Evolutionary conservation across 345 rosid species (phyloP).

Genomic region (Citrus mangshanensis): DNA sequence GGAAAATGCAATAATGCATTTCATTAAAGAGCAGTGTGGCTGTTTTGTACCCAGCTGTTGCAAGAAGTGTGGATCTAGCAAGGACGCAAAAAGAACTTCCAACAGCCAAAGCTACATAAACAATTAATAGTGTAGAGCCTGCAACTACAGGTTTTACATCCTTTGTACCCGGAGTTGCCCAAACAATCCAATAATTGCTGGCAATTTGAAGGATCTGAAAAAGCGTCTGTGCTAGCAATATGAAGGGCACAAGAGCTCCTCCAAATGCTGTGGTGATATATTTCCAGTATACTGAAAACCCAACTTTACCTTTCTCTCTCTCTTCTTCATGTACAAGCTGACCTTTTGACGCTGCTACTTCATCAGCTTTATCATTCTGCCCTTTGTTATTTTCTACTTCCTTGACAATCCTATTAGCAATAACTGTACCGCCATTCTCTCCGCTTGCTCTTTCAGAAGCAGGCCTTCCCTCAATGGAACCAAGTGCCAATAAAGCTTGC

Average conservation of each 20-base stretch:
- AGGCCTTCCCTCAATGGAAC: slow-evolving; percentile 23
- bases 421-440: slow-evolving; percentile 14
- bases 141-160: slow-evolving; percentile 43
- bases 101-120: slow-evolving; percentile 52
- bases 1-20: slow-evolving; percentile 61
- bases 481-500: slow-evolving; percentile 51
- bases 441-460: slow-evolving; percentile 22
- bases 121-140: slow-evolving; percentile 37
- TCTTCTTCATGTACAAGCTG: slow-evolving; percentile 87
- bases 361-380: slow-evolving; percentile 24
- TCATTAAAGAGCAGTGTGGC: slow-evolving; percentile 58
- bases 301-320: slow-evolving; percentile 79
- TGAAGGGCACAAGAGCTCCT: slow-evolving; percentile 64
- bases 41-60: slow-evolving; percentile 52
- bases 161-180: slow-evolving; percentile 56
- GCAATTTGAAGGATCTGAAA: slow-evolving; percentile 59
- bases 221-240: slow-evolving; percentile 46
- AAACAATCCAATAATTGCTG: slow-evolving; percentile 84
- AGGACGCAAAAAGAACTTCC: slow-evolving; percentile 61
- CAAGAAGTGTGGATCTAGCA: slow-evolving; percentile 38
- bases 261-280: slow-evolving; percentile 57
- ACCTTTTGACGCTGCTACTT: slow-evolving; percentile 34
- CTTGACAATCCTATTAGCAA: background rate
- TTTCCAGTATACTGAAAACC: slow-evolving; percentile 60
- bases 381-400: slow-evolving; percentile 22